Base-by-base conservation (phyloP, 2,329 filamentous ascomycete species). In the Sclerotinia minor region DNA sequence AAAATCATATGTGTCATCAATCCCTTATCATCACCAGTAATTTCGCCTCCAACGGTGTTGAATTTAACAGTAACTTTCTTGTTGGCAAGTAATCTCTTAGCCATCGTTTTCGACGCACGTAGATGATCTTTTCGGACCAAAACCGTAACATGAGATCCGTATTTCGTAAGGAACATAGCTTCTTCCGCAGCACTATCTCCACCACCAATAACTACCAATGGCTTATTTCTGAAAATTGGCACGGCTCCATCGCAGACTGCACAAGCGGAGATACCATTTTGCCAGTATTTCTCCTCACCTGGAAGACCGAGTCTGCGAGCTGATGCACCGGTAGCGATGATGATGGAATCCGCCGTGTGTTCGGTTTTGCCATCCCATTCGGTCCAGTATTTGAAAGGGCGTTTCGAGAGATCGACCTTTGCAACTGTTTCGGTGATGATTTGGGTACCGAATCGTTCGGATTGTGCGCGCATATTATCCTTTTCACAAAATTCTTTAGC, bases 101-200 rank as follows among this genome's bases (percentile, higher is more conserved):
- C 94, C 90, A 99, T 99, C 75, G 94, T 92, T 81, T 89, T 92
- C 81, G 88, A 92, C 55, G 95, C 95, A 69, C 95, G 88, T 72
- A 99, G 86, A 78, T 90, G 87, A 78, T 96, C 94, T 76, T 87
- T 89, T 72, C 95, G 88, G 68, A 99, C 96, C 47, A 99, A 86
- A 7, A 99, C 95, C 26, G 92, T 96, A 70, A 99, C 94, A 79
- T 95, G 92, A 81, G 89, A 92, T 72, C 91, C 95, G 82, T 98
- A 99, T 85, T 98, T 99, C 71, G 95, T 97, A 74, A 99, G 83
- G 83, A 97, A 99, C 75, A 97, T 90, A 67, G 94, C 93, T 85
- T 99, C 95, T 82, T 99, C 96, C 38, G 96, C 95, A 24, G 95
- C 95, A 21, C 92, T 96, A 81, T 99, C 95, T 76, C 95, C 95